Percentiles rank a stretch among this genome's conserved stretches.
Evolutionary conservation across 371 early-diverging fungal genomes (phyloP).

Genomic region (Actinomortierella wolfii): DNA sequence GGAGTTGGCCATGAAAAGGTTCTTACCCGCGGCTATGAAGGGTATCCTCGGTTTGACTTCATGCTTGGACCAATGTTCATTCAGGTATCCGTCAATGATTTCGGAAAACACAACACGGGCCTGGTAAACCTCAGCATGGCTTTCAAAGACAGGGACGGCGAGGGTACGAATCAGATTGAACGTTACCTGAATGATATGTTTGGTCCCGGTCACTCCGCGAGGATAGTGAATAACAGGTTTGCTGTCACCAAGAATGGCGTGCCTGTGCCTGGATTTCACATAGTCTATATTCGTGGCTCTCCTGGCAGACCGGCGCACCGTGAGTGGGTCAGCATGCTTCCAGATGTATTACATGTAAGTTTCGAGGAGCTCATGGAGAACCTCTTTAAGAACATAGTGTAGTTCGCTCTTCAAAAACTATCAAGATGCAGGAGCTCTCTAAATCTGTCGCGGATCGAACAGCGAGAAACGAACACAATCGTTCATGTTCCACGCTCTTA

Average conservation of each 20-base stretch:
- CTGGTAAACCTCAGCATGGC: conserved; percentile 10
- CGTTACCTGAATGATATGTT: conserved; percentile 25
- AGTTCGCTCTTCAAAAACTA: no score
- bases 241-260: conserved; percentile 13
- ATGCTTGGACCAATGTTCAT: conserved; percentile 34
- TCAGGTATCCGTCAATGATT: conserved; percentile 30
- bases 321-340: conserved; percentile 7
- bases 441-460: no score
- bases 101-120: conserved; percentile 19
- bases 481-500: no score
- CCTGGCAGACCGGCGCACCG: conserved; percentile 11
- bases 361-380: conserved; percentile 16
- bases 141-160: conserved; percentile 5
- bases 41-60: conserved; percentile 37
- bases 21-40: conserved; percentile 15
- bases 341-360: conserved; percentile 12
- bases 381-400: conserved; percentile 19
- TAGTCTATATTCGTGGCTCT: conserved; percentile 37
- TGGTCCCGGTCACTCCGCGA: conserved; percentile 23
- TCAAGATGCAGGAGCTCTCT: no score
- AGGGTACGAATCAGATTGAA: conserved; percentile 34
- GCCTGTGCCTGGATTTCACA: conserved; percentile 25
- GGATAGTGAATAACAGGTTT: conserved; percentile 16
- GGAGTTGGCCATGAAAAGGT: conserved; percentile 12
- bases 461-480: no score